phyloP scores from a whole-genome alignment of 805 yeast species.

The Komagataella kurtzmanii region DNA sequence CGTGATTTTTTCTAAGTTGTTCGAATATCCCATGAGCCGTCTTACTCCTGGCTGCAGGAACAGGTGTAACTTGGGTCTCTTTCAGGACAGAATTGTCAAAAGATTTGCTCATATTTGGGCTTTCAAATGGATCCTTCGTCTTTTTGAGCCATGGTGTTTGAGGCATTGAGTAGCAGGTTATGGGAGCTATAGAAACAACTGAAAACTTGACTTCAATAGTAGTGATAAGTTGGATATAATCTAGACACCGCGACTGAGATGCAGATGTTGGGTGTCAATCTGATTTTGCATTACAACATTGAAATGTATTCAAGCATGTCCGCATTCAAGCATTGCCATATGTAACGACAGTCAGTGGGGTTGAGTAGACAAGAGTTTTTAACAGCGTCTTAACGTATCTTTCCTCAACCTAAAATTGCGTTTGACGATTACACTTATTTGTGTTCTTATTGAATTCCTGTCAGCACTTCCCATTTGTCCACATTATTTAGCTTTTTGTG shows the following conservation, averaged over 20 bases:
- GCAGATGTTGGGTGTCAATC: background rate
- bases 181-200: background rate
- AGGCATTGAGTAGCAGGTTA: background rate
- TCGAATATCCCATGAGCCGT: slow-evolving; percentile 12
- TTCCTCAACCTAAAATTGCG: too few relatives aligned
- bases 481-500: background rate
- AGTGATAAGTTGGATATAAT: too few relatives aligned
- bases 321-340: background rate
- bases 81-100: background rate
- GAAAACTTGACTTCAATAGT: too few relatives aligned
- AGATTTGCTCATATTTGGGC: slow-evolving; percentile 11
- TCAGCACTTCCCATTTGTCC: background rate
- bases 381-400: background rate
- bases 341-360: background rate
- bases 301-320: background rate
- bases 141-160: slow-evolving; percentile 15
- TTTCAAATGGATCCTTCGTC: slow-evolving; percentile 23
- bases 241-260: background rate
- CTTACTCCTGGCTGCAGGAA: background rate
- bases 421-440: background rate
- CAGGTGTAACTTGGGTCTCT: background rate
- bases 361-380: background rate
- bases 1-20: slow-evolving; percentile 9
- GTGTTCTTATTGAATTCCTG: background rate
- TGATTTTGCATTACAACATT: background rate